A percentile compares a stretch with the other conserved stretches of the same genome.
Evolutionary conservation across 2,329 filamentous ascomycete genomes (phyloP).

Genomic region (Biscogniauxia sp.): DNA sequence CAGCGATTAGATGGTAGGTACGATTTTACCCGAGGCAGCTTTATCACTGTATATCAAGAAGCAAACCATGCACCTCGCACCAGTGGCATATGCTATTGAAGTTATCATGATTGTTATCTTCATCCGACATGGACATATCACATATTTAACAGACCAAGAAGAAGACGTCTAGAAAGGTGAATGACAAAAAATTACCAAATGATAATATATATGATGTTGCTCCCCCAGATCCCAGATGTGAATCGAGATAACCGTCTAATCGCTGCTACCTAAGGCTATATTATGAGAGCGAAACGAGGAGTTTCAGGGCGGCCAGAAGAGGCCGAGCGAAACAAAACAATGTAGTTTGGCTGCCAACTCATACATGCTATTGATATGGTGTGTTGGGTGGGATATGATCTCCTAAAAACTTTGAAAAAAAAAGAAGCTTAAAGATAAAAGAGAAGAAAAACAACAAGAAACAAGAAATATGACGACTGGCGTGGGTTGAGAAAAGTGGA

Average conservation of each 20-base stretch:
- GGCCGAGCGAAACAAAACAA: not conserved
- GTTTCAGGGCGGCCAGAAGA: not conserved
- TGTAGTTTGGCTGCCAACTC: not conserved
- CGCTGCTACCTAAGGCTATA: slow-evolving; percentile 18
- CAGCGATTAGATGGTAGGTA: too few relatives aligned
- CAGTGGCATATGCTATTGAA: too few relatives aligned
- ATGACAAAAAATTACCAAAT: not conserved
- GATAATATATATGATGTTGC: slow-evolving; percentile 11
- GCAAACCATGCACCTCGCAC: too few relatives aligned
- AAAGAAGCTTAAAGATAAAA: too few relatives aligned
- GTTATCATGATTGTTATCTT: too few relatives aligned
- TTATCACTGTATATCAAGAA: too few relatives aligned
- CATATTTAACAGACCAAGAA: too few relatives aligned
- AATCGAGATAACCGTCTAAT: slow-evolving; percentile 26
- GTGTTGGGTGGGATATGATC: not conserved
- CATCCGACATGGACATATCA: too few relatives aligned
- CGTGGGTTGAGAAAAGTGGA: not conserved
- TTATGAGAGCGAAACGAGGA: slow-evolving; percentile 8
- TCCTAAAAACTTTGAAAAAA: not conserved
- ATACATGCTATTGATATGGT: not conserved
- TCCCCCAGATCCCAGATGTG: slow-evolving; percentile 21
- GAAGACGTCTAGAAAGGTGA: too few relatives aligned
- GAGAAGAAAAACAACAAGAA: too few relatives aligned
- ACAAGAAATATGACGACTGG: too few relatives aligned
- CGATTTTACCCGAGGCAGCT: too few relatives aligned